Percentiles rank a stretch among this genome's conserved stretches.
These are phyloP conservation scores for Bonnemaisonia californica DNA, from an alignment of 31 red algal species.

Conservation along the genomic window DNA sequence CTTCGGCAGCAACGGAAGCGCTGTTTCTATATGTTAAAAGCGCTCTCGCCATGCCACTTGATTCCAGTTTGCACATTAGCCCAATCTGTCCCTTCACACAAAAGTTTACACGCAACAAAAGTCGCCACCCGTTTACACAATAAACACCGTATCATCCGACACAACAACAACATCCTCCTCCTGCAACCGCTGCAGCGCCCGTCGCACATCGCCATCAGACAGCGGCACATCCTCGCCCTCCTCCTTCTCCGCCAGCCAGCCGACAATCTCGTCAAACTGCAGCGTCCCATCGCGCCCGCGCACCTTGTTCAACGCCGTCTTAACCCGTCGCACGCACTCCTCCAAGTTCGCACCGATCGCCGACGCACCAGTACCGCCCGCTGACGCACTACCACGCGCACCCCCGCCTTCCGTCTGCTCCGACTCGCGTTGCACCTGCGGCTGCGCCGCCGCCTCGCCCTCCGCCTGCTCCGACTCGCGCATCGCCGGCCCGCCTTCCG, in stretches of 20 bases:
- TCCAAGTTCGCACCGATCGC: neutral
- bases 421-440: neutral
- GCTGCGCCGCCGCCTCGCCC: neutral
- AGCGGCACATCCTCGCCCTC: neutral
- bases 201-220: neutral
- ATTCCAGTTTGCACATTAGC: too few species aligned
- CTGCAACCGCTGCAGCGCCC: neutral
- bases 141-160: neutral
- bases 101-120: too few species aligned
- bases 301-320: neutral
- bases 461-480: neutral
- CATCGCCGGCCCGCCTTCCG: neutral
- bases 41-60: too few species aligned
- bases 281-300: neutral
- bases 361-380: neutral
- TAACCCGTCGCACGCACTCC: neutral
- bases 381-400: neutral
- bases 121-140: neutral
- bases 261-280: neutral
- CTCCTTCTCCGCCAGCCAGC: neutral
- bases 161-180: neutral
- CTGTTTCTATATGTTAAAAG: too few species aligned
- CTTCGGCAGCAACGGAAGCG: too few species aligned
- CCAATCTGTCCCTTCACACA: too few species aligned
- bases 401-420: neutral